Evolutionary conservation across 2,329 filamentous ascomycete genomes (phyloP).

Genomic region (Alternaria sp.): DNA sequence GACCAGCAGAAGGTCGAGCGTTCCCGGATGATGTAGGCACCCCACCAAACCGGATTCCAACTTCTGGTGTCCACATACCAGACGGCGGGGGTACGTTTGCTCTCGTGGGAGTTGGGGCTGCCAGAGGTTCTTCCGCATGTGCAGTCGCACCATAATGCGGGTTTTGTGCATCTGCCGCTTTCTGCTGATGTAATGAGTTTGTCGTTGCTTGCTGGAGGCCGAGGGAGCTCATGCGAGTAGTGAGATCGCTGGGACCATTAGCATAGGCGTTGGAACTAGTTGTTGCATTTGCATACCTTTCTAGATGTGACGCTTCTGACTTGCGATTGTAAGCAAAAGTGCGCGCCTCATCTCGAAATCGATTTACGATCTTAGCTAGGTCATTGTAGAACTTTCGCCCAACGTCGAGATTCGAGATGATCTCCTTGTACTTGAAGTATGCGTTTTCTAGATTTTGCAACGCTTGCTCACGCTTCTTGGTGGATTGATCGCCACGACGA

Average conservation of each 20-base stretch:
- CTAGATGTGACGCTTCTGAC: slow-evolving; percentile 78
- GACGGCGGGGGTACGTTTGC: slow-evolving; percentile 49
- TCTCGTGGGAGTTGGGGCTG: slow-evolving; percentile 54
- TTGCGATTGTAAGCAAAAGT: slow-evolving; percentile 81
- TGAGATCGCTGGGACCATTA: slow-evolving; percentile 57
- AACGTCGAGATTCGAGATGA: slow-evolving; percentile 87
- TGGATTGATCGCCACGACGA: slow-evolving; percentile 69
- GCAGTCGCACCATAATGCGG: slow-evolving; percentile 62
- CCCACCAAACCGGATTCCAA: slow-evolving; percentile 78
- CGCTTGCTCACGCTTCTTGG: slow-evolving; percentile 80
- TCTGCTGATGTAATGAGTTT: slow-evolving; percentile 52
- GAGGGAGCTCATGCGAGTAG: slow-evolving; percentile 65
- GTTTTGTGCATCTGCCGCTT: slow-evolving; percentile 60
- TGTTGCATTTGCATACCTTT: slow-evolving; percentile 64
- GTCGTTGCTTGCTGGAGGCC: slow-evolving; percentile 57
- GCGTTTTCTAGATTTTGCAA: slow-evolving; percentile 88
- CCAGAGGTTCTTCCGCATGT: slow-evolving; percentile 61
- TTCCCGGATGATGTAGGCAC: slow-evolving; percentile 40
- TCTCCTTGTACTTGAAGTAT: slow-evolving; percentile 96
- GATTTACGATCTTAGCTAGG: slow-evolving; percentile 81
- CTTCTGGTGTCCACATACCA: slow-evolving; percentile 78
- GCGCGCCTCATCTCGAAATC: slow-evolving; percentile 81
- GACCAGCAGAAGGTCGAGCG: slow-evolving; percentile 40
- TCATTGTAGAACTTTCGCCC: slow-evolving; percentile 98
- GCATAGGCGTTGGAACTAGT: not conserved